phyloP scores from a whole-genome alignment of 441 rosid genomes.

The Mallotus japonicus region DNA sequence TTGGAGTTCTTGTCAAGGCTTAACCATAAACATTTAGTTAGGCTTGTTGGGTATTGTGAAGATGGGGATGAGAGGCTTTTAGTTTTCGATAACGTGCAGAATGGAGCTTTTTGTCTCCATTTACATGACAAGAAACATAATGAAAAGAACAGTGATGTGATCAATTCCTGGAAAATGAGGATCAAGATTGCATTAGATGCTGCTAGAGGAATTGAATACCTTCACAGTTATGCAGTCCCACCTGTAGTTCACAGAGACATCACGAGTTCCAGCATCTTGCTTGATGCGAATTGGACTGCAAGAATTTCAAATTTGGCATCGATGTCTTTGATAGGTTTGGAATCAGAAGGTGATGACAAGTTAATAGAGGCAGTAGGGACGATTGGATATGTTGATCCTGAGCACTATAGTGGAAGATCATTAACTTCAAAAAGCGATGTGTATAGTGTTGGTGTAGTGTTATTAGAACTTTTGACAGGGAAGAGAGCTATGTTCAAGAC shows the following conservation, averaged over 20 bases:
- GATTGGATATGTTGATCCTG: constrained; percentile 83
- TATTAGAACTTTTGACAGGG: constrained; percentile 76
- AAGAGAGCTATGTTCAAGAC: constrained; percentile 61
- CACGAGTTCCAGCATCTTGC: constrained; percentile 70
- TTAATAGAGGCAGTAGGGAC: constrained; percentile 38
- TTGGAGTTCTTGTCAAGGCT: constrained; percentile 63
- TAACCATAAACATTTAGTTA: constrained; percentile 78
- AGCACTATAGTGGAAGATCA: constrained; percentile 61
- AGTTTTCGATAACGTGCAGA: constrained; percentile 76
- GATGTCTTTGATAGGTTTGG: constrained; percentile 53
- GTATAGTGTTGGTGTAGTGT: constrained; percentile 73
- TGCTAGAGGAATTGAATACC: constrained; percentile 82
- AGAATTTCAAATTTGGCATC: constrained; percentile 76
- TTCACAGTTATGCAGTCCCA: constrained; percentile 61
- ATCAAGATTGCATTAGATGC: constrained; percentile 78
- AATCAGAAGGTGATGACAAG: constrained; percentile 32
- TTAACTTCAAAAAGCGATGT: constrained; percentile 77
- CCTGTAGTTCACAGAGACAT: constrained; percentile 78
- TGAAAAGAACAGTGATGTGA: constrained; percentile 38
- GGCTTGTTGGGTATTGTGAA: constrained; percentile 79
- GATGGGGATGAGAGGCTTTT: constrained; percentile 65
- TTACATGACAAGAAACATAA: constrained; percentile 32
- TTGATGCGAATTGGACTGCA: constrained; percentile 65
- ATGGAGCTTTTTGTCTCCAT: constrained; percentile 69
- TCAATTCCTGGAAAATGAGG: constrained; percentile 77